Base-by-base conservation (phyloP, 2,329 filamentous ascomycete species). In the Claviceps pazoutovae region DNA sequence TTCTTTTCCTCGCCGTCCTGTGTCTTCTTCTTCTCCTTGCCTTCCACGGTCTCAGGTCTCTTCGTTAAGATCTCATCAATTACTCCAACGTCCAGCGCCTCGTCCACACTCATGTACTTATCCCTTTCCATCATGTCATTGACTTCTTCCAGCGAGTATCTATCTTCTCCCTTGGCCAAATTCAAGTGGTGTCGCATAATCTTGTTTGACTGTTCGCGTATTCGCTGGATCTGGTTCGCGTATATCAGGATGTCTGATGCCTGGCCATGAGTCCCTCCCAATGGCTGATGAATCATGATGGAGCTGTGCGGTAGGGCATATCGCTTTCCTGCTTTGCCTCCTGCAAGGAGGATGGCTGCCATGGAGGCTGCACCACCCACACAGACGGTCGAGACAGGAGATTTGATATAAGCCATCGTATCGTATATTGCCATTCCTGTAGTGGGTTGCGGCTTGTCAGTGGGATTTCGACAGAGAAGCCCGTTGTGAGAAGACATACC, bases 251-350 rank as follows among this genome's bases (percentile, higher is more conserved):
- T 97, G 63, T 98, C 93, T 3, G 78, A 78, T 3, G 80, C 80
- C 58, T 80, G 81, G 1, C 80, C 80, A 53, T 74, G 70, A 4
- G 80, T 83, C 1, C 81, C 80, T 46, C 91, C 91, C 2, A 86
- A 82, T 1, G 94, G 93, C 66, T 98, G 93, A 70, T 98, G 93
- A 51, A 98, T 83, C 93, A 98, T 98, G 63, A 98, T 86, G 50
- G 87, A 86, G 59, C 84, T 88, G 66, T 98, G 90, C n/a, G 90
- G 90, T 37, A 98, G 76, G 51, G 88, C 89, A 66, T 83, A 96
- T 39, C 93, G 76, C 67, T 93, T 88, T 16, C 89, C 89, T 1
- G 85, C 76, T 53, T 88, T 80, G 19, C 94, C 93, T 46, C 91
- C 93, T 47, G 86, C 85, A 1, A 98, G 79, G 1, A 98, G 74